Evolutionary conservation across 495 filamentous ascomycete genomes (phyloP).

Genomic region (Pyrenopolyporus hunteri): DNA sequence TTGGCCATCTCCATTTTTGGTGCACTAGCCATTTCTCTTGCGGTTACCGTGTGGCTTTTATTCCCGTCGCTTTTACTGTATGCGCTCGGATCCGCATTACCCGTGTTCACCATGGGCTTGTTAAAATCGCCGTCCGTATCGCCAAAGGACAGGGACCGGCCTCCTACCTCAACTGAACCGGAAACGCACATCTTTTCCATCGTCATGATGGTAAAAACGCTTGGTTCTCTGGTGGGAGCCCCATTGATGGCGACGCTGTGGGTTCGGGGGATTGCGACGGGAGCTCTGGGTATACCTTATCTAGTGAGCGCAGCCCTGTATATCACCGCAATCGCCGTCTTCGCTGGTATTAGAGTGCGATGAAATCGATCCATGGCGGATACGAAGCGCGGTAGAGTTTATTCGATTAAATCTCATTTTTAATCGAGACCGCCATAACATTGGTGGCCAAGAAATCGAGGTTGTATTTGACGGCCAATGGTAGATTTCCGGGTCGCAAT

Average conservation of each 20-base stretch:
- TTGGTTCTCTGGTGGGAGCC: conserved; percentile 50
- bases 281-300: conserved; percentile 23
- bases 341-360: conserved; percentile 28
- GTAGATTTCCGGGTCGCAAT: no score
- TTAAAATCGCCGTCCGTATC: conserved; percentile 45
- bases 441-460: no score
- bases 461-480: no score
- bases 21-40: conserved; percentile 45
- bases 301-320: conserved; percentile 46
- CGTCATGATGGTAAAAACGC: conserved; percentile 54
- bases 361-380: no score
- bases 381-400: no score
- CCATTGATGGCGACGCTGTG: conserved; percentile 50
- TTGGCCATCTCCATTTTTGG: conserved; percentile 49
- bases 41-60: conserved; percentile 43
- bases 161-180: conserved; percentile 17
- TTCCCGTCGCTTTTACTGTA: conserved; percentile 50
- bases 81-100: conserved; percentile 50
- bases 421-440: no score
- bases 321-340: conserved; percentile 35
- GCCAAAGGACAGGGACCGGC: conserved; percentile 20
- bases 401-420: no score
- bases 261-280: conserved; percentile 34
- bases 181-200: conserved; percentile 51
- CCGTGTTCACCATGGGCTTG: conserved; percentile 52